Conservation (phyloP, 2,329 filamentous ascomycete genomes). For the Aspergillus sp. region DNA sequence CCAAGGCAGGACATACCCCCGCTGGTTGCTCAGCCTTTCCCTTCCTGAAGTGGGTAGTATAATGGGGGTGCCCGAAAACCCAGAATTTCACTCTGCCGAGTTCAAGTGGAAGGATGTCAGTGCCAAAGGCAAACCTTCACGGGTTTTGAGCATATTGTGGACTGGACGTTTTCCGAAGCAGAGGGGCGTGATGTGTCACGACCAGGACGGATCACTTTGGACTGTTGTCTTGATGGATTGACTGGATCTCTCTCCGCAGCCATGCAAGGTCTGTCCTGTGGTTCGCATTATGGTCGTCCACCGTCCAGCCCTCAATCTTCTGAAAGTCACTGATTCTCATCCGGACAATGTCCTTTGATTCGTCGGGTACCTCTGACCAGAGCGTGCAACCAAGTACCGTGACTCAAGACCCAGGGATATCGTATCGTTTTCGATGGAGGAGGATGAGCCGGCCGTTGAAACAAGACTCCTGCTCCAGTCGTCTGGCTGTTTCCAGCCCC, state of each 20-base stretch:
- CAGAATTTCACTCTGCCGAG: conserved; percentile 35
- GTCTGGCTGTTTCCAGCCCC: conserved; percentile 21
- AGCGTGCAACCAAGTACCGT: conserved; percentile 59
- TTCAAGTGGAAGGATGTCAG: conserved; percentile 43
- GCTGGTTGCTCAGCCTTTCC: conserved; percentile 42
- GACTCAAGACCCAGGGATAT: conserved; percentile 34
- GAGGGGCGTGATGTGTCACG: conserved; percentile 59
- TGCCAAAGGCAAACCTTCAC: conserved; percentile 54
- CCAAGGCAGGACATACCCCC: conserved; percentile 39
- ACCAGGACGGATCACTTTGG: conserved; percentile 42
- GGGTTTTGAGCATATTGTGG: conserved; percentile 50
- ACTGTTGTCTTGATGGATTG: conserved; percentile 15
- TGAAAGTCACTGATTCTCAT: conserved; percentile 54
- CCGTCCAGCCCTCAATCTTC: conserved; percentile 53
- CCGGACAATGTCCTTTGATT: conserved; percentile 40
- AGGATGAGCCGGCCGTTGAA: conserved; percentile 26
- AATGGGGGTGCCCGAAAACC: conserved; percentile 50
- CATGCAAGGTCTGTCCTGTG: conserved; percentile 52
- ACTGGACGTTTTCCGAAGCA: conserved; percentile 47
- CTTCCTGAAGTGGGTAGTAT: conserved; percentile 41
- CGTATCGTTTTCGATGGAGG: conserved; percentile 24
- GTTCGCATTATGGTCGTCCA: conserved; percentile 49
- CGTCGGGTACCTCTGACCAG: conserved; percentile 52
- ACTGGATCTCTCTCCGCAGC: conserved; percentile 44
- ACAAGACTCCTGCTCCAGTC: conserved; percentile 27